Evolutionary conservation across 495 filamentous ascomycete species (phyloP).

Genomic region (Penicillium soppii): DNA sequence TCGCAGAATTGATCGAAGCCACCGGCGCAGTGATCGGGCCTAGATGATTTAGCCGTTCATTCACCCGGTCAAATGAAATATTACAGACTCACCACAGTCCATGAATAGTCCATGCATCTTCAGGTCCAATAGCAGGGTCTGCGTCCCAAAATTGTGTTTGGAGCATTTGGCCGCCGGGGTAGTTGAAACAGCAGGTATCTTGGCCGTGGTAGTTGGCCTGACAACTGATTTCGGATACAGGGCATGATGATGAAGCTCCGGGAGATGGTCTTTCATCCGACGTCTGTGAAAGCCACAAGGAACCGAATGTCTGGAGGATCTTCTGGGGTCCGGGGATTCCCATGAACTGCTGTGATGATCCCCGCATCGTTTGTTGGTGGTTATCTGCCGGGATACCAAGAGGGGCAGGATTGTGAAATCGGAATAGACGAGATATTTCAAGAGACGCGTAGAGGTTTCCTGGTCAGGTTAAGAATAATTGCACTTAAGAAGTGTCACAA

Average conservation of each 20-base stretch:
- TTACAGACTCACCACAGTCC: slow-evolving; percentile 64
- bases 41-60: slow-evolving; percentile 15
- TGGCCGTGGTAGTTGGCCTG: slow-evolving; percentile 52
- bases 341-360: slow-evolving; percentile 23
- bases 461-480: too few relatives aligned
- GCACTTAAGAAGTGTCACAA: too few relatives aligned
- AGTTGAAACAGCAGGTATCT: slow-evolving; percentile 80
- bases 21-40: slow-evolving; percentile 86
- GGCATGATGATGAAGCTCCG: slow-evolving; percentile 35
- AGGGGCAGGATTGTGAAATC: neutral
- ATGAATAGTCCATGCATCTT: slow-evolving; percentile 82
- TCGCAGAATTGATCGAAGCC: slow-evolving; percentile 75
- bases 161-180: slow-evolving; percentile 74
- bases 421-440: neutral
- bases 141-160: slow-evolving; percentile 90
- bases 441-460: too few relatives aligned
- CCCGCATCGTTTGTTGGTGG: slow-evolving; percentile 15
- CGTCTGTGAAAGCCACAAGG: slow-evolving; percentile 31
- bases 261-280: slow-evolving; percentile 9
- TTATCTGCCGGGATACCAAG: neutral
- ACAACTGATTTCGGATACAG: slow-evolving; percentile 56
- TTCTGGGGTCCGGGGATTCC: slow-evolving; percentile 41
- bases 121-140: slow-evolving; percentile 65
- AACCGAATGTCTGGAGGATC: slow-evolving; percentile 39
- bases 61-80: neutral